A percentile compares a stretch with the other conserved stretches of the same genome.
Conservation (phyloP, 2,329 filamentous ascomycete species). For the Acephala macrosclerotiorum region DNA sequence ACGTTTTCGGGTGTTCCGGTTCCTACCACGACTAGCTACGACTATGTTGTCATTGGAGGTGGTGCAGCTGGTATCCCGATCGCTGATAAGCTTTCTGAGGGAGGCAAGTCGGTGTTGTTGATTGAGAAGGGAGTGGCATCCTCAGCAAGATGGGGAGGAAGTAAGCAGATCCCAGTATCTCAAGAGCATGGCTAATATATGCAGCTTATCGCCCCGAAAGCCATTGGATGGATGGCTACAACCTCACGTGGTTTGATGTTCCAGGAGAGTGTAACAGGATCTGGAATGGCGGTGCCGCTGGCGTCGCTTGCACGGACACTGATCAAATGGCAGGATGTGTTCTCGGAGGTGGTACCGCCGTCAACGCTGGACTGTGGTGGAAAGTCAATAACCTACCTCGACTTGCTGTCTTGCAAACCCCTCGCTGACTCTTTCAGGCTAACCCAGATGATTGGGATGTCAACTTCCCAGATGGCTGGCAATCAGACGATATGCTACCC, state of each 20-base stretch:
- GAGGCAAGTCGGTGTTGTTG: constrained; percentile 70
- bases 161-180: constrained; percentile 34
- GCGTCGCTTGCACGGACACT: constrained; percentile 71
- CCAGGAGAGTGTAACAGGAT: constrained; percentile 77
- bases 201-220: constrained; percentile 44
- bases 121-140: constrained; percentile 68
- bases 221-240: constrained; percentile 66
- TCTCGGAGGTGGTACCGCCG: constrained; percentile 61
- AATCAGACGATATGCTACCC: constrained; percentile 64
- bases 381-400: constrained; percentile 49
- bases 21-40: constrained; percentile 55
- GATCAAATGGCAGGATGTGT: constrained; percentile 77
- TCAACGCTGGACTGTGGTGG: constrained; percentile 76
- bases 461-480: constrained; percentile 78
- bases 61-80: constrained; percentile 62
- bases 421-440: constrained; percentile 49
- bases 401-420: neutral
- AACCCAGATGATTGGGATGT: constrained; percentile 72
- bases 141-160: constrained; percentile 69
- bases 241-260: constrained; percentile 74
- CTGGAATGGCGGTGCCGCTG: constrained; percentile 42
- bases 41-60: constrained; percentile 62
- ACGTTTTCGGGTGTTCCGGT: constrained; percentile 47
- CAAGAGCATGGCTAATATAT: constrained; percentile 5
- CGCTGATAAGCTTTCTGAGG: constrained; percentile 64